These are phyloP conservation scores for Quercus engelmannii DNA, from an alignment of 306 rosid species.

Conservation along the genomic window DNA sequence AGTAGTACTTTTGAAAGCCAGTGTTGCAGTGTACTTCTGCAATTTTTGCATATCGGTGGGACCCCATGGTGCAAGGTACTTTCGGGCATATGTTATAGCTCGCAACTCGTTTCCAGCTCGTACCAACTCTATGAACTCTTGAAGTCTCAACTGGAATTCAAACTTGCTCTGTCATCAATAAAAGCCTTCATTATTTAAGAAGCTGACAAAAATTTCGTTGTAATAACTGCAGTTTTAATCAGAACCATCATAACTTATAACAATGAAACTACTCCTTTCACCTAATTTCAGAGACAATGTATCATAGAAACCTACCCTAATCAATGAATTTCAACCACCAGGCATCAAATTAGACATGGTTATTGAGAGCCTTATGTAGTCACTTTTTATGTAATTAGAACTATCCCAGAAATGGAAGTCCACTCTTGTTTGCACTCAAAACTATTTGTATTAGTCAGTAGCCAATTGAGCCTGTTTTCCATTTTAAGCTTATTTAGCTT, in stretches of 20 bases:
- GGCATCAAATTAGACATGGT: neutral
- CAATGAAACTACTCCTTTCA: neutral
- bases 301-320: neutral
- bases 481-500: too few species aligned
- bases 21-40: constrained; percentile 77
- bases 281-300: neutral
- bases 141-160: constrained; percentile 94
- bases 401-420: neutral
- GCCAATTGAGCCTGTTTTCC: too few species aligned
- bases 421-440: neutral
- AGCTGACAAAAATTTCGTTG: neutral
- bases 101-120: constrained; percentile 78
- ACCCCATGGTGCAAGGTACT: constrained; percentile 90
- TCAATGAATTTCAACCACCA: neutral
- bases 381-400: neutral
- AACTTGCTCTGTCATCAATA: constrained; percentile 73
- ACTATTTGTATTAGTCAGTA: neutral
- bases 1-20: constrained; percentile 82
- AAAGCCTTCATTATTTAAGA: constrained; percentile 33
- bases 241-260: neutral
- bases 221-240: neutral
- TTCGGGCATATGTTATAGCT: constrained; percentile 84
- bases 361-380: neutral
- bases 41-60: constrained; percentile 80
- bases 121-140: constrained; percentile 93